A percentile compares a stretch with the other conserved stretches of the same genome.
These are phyloP conservation scores for Spathaspora girioi DNA, from an alignment of 805 yeast species.

Conservation along the genomic window DNA sequence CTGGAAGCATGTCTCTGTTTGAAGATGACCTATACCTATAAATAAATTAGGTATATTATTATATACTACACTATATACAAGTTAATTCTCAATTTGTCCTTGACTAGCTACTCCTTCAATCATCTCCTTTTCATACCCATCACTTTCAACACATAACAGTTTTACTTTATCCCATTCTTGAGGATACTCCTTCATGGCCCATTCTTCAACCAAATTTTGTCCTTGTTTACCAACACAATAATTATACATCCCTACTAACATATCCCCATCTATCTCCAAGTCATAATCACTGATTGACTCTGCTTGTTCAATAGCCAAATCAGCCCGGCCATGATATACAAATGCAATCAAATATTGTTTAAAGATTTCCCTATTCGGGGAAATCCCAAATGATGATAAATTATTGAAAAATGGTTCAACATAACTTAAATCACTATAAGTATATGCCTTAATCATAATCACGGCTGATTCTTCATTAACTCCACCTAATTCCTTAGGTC, in stretches of 20 bases:
- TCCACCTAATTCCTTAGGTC: slow-evolving; percentile 45
- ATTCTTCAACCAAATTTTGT: slow-evolving; percentile 26
- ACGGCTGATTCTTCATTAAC: slow-evolving; percentile 61
- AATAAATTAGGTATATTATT: too few species aligned
- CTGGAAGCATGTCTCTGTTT: too few species aligned
- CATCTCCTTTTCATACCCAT: neutral
- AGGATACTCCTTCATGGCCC: slow-evolving; percentile 29
- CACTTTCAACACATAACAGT: neutral
- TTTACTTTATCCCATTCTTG: slow-evolving; percentile 25
- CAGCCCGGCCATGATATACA: slow-evolving; percentile 59
- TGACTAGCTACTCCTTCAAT: neutral
- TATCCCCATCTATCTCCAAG: slow-evolving; percentile 39
- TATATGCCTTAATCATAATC: slow-evolving; percentile 62
- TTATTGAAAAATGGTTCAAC: slow-evolving; percentile 62
- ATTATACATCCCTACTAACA: slow-evolving; percentile 46
- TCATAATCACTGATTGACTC: slow-evolving; percentile 47
- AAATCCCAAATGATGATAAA: slow-evolving; percentile 48
- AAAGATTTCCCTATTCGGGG: slow-evolving; percentile 50
- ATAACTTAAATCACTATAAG: slow-evolving; percentile 50
- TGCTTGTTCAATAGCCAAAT: slow-evolving; percentile 52
- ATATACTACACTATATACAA: neutral
- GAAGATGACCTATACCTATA: too few species aligned
- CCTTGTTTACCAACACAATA: slow-evolving; percentile 31
- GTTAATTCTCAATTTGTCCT: neutral
- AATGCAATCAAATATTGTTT: slow-evolving; percentile 66